These are phyloP conservation scores for Martensiomyces pterosporus DNA, from an alignment of 192 early-diverging fungal genomes.

Conservation along the genomic window DNA sequence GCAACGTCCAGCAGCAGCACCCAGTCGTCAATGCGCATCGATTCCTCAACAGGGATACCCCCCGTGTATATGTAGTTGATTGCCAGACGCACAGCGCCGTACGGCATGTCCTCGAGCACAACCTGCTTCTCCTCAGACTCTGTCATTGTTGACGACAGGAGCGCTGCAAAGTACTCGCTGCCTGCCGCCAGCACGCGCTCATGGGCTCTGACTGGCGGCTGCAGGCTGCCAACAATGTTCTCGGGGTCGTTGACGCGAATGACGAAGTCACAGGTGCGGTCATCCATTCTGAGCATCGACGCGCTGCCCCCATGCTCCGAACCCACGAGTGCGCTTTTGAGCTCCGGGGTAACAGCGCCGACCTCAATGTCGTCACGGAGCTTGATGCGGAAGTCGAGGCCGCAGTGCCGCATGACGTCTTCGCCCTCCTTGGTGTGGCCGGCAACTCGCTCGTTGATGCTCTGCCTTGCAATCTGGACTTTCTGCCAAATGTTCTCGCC, in stretches of 20 bases:
- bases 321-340: slow-evolving; percentile 6
- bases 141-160: slow-evolving; percentile 36
- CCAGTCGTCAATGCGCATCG: slow-evolving; percentile 28
- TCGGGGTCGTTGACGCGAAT: slow-evolving; percentile 30
- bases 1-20: slow-evolving; percentile 24
- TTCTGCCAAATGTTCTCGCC: slow-evolving; percentile 41
- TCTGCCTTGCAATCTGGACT: slow-evolving; percentile 49
- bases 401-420: slow-evolving; percentile 28
- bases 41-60: slow-evolving; percentile 8
- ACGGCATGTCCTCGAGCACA: slow-evolving; percentile 35
- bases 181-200: slow-evolving; percentile 32
- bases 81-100: slow-evolving; percentile 37
- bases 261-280: slow-evolving; percentile 23
- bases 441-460: slow-evolving; percentile 12
- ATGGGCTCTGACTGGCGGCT: slow-evolving; percentile 40
- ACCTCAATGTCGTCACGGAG: slow-evolving; percentile 31
- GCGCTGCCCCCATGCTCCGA: too few species aligned
- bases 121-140: slow-evolving; percentile 28
- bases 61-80: slow-evolving; percentile 37
- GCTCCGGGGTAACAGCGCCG: slow-evolving; percentile 3
- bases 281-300: slow-evolving; percentile 23
- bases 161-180: slow-evolving; percentile 46
- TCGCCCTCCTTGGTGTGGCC: slow-evolving; percentile 28
- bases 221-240: slow-evolving; percentile 37
- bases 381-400: slow-evolving; percentile 41